These are phyloP conservation scores for Pistacia vera DNA, from an alignment of 345 rosid genomes.

Conservation along the genomic window DNA sequence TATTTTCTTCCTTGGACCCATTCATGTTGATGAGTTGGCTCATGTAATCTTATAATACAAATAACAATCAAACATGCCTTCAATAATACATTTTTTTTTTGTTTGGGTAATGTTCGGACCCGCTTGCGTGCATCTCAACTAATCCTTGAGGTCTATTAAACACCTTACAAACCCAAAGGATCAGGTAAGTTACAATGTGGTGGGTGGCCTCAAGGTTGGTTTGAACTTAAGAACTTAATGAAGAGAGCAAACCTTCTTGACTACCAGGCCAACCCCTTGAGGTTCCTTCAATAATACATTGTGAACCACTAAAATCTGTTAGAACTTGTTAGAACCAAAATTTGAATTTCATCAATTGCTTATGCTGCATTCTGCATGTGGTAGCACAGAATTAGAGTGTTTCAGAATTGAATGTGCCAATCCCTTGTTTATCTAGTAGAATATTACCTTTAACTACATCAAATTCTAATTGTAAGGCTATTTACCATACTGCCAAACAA, in stretches of 20 bases:
- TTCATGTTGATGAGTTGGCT: background rate
- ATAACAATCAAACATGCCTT: background rate
- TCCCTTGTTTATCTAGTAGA: conserved; percentile 5
- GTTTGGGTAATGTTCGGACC: too few relatives aligned
- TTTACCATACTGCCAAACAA: background rate
- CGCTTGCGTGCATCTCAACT: too few relatives aligned
- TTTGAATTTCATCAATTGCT: background rate
- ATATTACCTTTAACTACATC: background rate
- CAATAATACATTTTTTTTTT: background rate
- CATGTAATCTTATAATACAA: too few relatives aligned
- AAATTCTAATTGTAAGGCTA: background rate
- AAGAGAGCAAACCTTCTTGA: too few relatives aligned
- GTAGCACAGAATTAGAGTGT: background rate
- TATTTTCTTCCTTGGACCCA: background rate
- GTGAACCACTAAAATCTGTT: background rate
- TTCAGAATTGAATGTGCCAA: background rate
- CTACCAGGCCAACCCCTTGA: too few relatives aligned
- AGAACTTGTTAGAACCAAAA: background rate
- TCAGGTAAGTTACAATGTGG: too few relatives aligned
- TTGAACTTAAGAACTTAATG: too few relatives aligned
- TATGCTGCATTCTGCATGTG: background rate
- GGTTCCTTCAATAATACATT: background rate
- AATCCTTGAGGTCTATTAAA: too few relatives aligned
- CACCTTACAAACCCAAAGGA: too few relatives aligned
- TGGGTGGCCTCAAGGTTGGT: too few relatives aligned